Percentiles rank a stretch among this genome's conserved stretches.
Evolutionary conservation across 164 flowering plant species (phyloP).

Genomic region (Macadamia integrifolia): DNA sequence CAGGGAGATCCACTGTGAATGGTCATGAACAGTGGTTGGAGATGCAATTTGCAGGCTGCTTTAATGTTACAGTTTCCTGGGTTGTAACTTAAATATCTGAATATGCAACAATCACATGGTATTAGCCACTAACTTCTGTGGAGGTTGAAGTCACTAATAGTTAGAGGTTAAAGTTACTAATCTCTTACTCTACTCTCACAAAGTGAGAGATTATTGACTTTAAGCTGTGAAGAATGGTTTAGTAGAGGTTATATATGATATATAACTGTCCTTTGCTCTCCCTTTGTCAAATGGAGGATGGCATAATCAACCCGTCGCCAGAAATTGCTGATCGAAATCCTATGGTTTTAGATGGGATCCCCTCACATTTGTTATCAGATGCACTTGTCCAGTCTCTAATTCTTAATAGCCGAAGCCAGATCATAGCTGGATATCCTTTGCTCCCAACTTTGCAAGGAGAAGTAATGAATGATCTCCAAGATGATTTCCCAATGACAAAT

Average conservation of each 20-base stretch:
- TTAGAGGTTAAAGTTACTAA: background rate
- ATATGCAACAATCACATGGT: background rate
- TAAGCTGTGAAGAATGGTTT: background rate
- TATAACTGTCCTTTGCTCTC: conserved; percentile 1
- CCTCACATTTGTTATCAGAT: conserved; percentile 22
- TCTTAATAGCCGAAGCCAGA: conserved; percentile 28
- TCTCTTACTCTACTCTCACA: background rate
- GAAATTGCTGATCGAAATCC: conserved; percentile 20
- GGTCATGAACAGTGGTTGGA: background rate
- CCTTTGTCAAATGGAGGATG: conserved; percentile 30
- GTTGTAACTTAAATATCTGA: too few species aligned
- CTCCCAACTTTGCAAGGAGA: conserved; percentile 32
- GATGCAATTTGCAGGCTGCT: background rate
- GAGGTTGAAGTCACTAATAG: too few species aligned
- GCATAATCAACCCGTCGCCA: conserved; percentile 15
- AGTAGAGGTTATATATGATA: background rate
- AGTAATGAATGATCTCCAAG: conserved; percentile 11
- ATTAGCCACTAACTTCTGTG: background rate
- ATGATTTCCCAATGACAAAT: conserved; percentile 4
- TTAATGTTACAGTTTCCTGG: background rate
- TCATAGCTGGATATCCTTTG: conserved; percentile 33
- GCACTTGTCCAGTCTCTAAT: conserved; percentile 26
- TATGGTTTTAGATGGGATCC: conserved; percentile 25
- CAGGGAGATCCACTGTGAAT: background rate
- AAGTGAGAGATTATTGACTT: too few species aligned